Conservation (phyloP, 805 yeast genomes). For the Starmerella roubikii region DNA sequence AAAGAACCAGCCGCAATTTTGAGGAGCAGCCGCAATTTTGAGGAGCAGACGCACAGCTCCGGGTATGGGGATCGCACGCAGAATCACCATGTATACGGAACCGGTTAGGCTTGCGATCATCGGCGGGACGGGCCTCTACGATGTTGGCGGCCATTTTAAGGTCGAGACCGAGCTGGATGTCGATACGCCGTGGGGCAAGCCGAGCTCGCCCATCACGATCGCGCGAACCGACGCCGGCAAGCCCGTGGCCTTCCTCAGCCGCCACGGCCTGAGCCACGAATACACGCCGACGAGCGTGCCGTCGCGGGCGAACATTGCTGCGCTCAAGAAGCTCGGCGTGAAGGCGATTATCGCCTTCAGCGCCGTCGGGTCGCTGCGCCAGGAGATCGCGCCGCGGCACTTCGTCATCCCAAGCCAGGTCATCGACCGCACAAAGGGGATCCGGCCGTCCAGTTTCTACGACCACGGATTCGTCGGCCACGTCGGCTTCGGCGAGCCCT, state of each 20-base stretch:
- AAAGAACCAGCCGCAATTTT: no score
- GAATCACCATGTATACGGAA: slow-evolving; percentile 13
- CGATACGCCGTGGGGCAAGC: slow-evolving; percentile 94
- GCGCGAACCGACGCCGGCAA: slow-evolving; percentile 64
- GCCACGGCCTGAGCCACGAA: slow-evolving; percentile 89
- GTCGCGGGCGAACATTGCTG: slow-evolving; percentile 86
- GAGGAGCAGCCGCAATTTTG: no score
- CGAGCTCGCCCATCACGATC: slow-evolving; percentile 86
- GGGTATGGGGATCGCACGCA: no score
- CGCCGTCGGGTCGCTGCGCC: slow-evolving; percentile 91
- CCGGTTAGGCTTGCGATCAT: slow-evolving; percentile 76
- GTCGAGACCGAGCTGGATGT: slow-evolving; percentile 76
- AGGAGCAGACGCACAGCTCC: no score
- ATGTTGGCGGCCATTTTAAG: slow-evolving; percentile 52
- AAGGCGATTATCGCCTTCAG: slow-evolving; percentile 81
- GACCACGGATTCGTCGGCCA: slow-evolving; percentile 93
- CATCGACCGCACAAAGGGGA: slow-evolving; percentile 94
- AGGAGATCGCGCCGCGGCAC: slow-evolving; percentile 82
- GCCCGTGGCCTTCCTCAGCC: slow-evolving; percentile 83
- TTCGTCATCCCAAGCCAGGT: slow-evolving; percentile 94
- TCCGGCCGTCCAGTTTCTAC: slow-evolving; percentile 77
- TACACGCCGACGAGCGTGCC: slow-evolving; percentile 88
- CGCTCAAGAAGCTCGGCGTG: slow-evolving; percentile 76
- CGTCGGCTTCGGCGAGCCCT: slow-evolving; percentile 95
- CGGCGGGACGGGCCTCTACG: slow-evolving; percentile 97